phyloP scores from a whole-genome alignment of 192 early-diverging fungal species.

The Coemansia sp. region DNA sequence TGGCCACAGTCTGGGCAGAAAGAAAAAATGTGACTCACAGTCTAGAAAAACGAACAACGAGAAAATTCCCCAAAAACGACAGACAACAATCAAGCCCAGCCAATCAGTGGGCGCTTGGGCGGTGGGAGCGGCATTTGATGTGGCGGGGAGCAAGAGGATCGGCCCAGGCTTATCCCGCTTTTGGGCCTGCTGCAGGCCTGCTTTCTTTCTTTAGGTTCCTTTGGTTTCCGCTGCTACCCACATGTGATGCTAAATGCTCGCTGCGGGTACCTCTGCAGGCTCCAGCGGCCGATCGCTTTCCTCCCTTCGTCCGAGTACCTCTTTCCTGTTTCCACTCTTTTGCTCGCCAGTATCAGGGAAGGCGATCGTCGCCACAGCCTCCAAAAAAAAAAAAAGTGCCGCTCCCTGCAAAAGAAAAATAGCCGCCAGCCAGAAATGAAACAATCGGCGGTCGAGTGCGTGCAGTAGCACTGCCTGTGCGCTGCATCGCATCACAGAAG shows the following conservation, averaged over 20 bases:
- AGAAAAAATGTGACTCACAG: constrained; percentile 1
- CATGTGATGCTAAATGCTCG: constrained; percentile 10
- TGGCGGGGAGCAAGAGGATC: not conserved
- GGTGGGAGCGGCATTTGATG: not conserved
- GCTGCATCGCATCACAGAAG: not conserved
- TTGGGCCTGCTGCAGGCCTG: constrained; percentile 4
- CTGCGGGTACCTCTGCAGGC: constrained; percentile 8
- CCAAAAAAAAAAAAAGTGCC: not conserved
- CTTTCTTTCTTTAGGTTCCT: not conserved
- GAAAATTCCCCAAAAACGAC: not conserved
- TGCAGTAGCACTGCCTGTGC: not conserved
- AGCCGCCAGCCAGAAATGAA: not conserved
- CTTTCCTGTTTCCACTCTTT: not conserved
- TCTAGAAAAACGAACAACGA: not conserved
- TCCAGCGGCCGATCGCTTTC: constrained; percentile 1
- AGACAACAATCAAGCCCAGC: not conserved
- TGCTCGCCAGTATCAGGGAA: not conserved
- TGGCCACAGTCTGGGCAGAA: not conserved
- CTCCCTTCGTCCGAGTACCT: not conserved
- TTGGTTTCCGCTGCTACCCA: not conserved
- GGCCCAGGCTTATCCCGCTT: not conserved
- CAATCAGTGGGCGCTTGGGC: constrained; percentile 10
- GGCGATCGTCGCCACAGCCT: not conserved
- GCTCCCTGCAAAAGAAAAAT: not conserved
- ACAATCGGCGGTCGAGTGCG: not conserved